Base-by-base conservation (phyloP, 2,329 filamentous ascomycete species). In the Verticillium isaacii region DNA sequence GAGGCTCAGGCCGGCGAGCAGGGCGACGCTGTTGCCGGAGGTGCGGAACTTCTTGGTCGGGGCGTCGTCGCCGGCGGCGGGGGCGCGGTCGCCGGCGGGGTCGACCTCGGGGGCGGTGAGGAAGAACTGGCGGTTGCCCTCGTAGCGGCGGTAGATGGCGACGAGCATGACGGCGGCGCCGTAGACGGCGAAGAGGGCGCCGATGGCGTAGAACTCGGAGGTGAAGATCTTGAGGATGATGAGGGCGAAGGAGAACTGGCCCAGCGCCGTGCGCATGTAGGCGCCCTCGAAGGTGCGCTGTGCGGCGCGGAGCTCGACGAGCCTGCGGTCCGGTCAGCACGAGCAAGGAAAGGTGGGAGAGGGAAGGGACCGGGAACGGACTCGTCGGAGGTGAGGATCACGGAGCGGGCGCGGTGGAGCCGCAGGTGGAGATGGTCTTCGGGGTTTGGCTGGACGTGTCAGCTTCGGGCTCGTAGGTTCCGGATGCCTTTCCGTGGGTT, bases 201-300 rank as follows among this genome's bases (percentile, higher is more conserved):
- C 95, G 65, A 97, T 97, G 68, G 90, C 88, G 77, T 98, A 98
- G 80, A 99, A 98, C 73, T 98, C 95, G 59, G 89, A 85, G 9
- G 93, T 97, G 79, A 99, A 98, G 75, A 99, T 96, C 79, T 96
- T 97, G 68, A 97, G 86, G 59, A 99, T 91, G 65, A 99, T 89
- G 58, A 99, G 87, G 23, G 94, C 89, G 75, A 99, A 98, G 61
- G 91, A 94, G 80, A 98, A 98, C 72, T 98, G 93, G 3, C 91
- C 92, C 23, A 99, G 86, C 2, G 94, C 93, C 0, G 95, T 99
- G 64, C 95, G 91, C 71, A 97, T 90, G 77, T 98, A 99, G 25
- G 95, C 95, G 25, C 95, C 95, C 77, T 99, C 95, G 70, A 98
- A 99, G 2, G 95, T 99, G 60, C 95, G 87, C 74, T 99, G 95